A percentile compares a stretch with the other conserved stretches of the same genome.
Evolutionary conservation across 495 filamentous ascomycete genomes (phyloP).

Genomic region (Aspergillus sclerotioniger): DNA sequence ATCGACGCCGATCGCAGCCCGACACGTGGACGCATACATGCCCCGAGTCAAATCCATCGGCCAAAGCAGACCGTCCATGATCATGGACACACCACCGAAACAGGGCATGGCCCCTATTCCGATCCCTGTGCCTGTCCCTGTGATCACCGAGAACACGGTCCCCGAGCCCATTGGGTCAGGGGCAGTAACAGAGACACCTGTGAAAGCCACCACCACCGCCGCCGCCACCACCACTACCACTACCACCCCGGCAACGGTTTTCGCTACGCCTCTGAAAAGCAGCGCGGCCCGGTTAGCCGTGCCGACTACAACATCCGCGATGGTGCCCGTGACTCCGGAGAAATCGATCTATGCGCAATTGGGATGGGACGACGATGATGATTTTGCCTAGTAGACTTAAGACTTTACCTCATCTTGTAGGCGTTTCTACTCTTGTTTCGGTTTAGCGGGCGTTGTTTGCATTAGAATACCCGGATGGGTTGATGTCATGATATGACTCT

Average conservation of each 20-base stretch:
- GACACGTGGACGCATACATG: slow-evolving; percentile 19
- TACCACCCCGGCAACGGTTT: slow-evolving; percentile 16
- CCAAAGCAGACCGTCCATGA: slow-evolving; percentile 16
- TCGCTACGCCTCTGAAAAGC: slow-evolving; percentile 27
- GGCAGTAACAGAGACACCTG: slow-evolving; percentile 9
- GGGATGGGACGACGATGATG: slow-evolving; percentile 74
- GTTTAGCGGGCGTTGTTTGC: no score
- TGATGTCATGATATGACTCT: no score
- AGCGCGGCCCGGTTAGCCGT: slow-evolving; percentile 9
- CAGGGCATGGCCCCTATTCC: slow-evolving; percentile 12
- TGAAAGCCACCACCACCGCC: slow-evolving; percentile 17
- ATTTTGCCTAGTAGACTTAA: slow-evolving; percentile 20
- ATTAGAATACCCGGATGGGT: no score
- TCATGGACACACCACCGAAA: slow-evolving; percentile 47
- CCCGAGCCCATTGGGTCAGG: background rate
- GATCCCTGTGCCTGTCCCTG: slow-evolving; percentile 8
- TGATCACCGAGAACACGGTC: slow-evolving; percentile 1
- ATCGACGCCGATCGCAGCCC: slow-evolving; percentile 35
- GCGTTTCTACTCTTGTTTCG: background rate
- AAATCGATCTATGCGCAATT: slow-evolving; percentile 66
- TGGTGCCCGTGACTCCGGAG: slow-evolving; percentile 39
- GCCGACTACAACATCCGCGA: background rate
- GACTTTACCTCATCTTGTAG: no score
- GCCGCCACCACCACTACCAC: slow-evolving; percentile 13
- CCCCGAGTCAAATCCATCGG: slow-evolving; percentile 4